Base-by-base conservation (phyloP, 2,329 filamentous ascomycete species). In the Fusarium brachygibbosum region DNA sequence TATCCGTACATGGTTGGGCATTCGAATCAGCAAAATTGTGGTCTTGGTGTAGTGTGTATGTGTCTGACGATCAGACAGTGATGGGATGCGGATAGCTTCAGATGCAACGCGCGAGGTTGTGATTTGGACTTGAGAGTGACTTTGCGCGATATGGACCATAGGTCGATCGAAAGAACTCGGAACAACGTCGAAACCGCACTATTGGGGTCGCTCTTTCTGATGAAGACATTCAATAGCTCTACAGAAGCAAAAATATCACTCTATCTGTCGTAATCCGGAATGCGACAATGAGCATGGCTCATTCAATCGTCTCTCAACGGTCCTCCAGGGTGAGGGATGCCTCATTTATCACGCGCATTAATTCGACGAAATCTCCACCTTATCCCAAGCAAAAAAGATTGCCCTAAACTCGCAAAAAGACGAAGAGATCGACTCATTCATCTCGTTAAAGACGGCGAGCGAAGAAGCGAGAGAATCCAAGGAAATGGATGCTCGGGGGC, bases 1-100 rank as follows among this genome's bases (percentile, higher is more conserved):
- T 35, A 65, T 38, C 13, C 11, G 13, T 4, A 35, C 19, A 63
- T 25, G 25, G 12, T 31, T 6, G 11, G 23, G 37, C 46, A 5
- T 16, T 19, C 16, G 41, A 41, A 51, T 10, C 12, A 49, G 16
- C 10, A 16, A 44, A 66, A 49, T 50, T 48, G 45, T 21, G 44
- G 35, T 21, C 41, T 54, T 63, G 55, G 29, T 32, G 73, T 54
- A 67, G 38, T 55, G 66, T 67, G 57, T 63, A 62, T 57, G 46
- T 58, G 59, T 56, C 75, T 69, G 52, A 55, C 54, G 68, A 68
- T 61, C 34, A 63, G 62, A 63, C 49, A 61, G 64, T 68, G 53
- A 55, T 61, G 55, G 60, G 68, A 67, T 79, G 76, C 66, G 74
- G 76, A 78, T 78, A 77, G 76, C 77, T 78, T 78, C 76, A 78